phyloP scores from a whole-genome alignment of 345 rosid genomes.

The Pugionium dolabratum region DNA sequence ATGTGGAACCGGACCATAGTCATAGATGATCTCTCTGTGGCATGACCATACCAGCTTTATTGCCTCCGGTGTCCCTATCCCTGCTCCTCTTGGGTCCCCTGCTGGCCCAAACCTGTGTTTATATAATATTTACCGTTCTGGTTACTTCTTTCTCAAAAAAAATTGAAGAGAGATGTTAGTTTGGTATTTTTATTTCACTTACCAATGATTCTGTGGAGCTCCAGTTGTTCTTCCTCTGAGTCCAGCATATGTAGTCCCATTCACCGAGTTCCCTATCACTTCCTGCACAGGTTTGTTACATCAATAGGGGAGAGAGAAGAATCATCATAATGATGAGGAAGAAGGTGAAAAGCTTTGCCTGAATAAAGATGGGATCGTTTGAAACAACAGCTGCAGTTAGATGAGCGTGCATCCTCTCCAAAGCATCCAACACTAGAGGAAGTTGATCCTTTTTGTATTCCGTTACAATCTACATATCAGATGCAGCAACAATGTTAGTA shows the following conservation, averaged over 20 bases:
- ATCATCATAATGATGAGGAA: neutral
- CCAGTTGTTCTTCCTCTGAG: constrained; percentile 95
- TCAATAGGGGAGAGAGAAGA: neutral
- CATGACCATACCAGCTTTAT: constrained; percentile 98
- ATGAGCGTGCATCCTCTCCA: constrained; percentile 96
- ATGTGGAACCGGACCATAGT: constrained; percentile 73
- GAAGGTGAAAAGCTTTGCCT: constrained; percentile 51
- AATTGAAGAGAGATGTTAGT: neutral
- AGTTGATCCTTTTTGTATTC: constrained; percentile 83
- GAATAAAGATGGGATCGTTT: constrained; percentile 79
- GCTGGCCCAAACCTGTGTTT: constrained; percentile 90
- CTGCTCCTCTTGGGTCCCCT: constrained; percentile 98
- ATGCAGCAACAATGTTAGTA: neutral
- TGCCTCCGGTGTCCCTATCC: constrained; percentile 97
- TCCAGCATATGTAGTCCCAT: constrained; percentile 97
- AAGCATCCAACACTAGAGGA: constrained; percentile 72
- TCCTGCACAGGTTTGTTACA: constrained; percentile 52
- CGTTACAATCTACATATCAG: constrained; percentile 64
- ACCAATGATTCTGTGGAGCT: constrained; percentile 99
- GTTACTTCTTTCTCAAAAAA: neutral
- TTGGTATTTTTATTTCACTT: neutral
- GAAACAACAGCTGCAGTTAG: constrained; percentile 96
- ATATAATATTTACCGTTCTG: neutral
- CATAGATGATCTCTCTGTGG: constrained; percentile 93
- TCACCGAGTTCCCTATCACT: constrained; percentile 84